Percentiles rank a stretch among this genome's conserved stretches.
These are phyloP conservation scores for Barnettozyma sp. DNA, from an alignment of 805 yeast species.

Conservation along the genomic window DNA sequence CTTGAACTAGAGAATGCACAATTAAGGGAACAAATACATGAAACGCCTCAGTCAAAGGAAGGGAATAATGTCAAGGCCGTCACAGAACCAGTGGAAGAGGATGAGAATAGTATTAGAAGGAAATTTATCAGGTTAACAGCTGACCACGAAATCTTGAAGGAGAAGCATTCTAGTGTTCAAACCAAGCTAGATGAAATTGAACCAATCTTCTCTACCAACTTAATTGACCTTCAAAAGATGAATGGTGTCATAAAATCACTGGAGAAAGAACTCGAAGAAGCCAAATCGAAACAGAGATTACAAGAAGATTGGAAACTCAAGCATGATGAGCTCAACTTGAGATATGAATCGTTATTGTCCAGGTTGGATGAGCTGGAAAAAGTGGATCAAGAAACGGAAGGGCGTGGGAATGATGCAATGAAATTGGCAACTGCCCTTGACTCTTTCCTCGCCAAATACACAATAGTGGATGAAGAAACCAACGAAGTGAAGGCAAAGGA, in stretches of 20 bases:
- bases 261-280: slow-evolving; percentile 36
- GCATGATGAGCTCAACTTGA: slow-evolving; percentile 40
- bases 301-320: slow-evolving; percentile 41
- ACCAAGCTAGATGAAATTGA: slow-evolving; percentile 41
- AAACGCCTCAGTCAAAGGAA: slow-evolving; percentile 5
- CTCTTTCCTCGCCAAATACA: slow-evolving; percentile 23
- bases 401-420: slow-evolving; percentile 10
- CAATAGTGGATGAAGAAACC: slow-evolving; percentile 15
- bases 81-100: slow-evolving; percentile 15
- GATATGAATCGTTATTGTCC: slow-evolving; percentile 36
- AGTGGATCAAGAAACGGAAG: slow-evolving; percentile 23
- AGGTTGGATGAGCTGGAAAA: slow-evolving; percentile 39
- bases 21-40: slow-evolving; percentile 17
- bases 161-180: slow-evolving; percentile 38
- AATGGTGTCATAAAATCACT: slow-evolving; percentile 51
- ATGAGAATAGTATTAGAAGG: slow-evolving; percentile 31
- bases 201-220: slow-evolving; percentile 45
- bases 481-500: slow-evolving; percentile 13
- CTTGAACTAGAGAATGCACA: slow-evolving; percentile 36
- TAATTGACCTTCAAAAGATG: slow-evolving; percentile 44
- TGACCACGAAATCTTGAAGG: slow-evolving; percentile 36
- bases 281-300: slow-evolving; percentile 35
- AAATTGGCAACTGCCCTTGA: slow-evolving; percentile 25
- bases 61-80: slow-evolving; percentile 15
- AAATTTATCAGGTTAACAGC: slow-evolving; percentile 38